Base-by-base conservation (phyloP, 2,329 filamentous ascomycete genomes). In the Fonsecaea nubica region DNA sequence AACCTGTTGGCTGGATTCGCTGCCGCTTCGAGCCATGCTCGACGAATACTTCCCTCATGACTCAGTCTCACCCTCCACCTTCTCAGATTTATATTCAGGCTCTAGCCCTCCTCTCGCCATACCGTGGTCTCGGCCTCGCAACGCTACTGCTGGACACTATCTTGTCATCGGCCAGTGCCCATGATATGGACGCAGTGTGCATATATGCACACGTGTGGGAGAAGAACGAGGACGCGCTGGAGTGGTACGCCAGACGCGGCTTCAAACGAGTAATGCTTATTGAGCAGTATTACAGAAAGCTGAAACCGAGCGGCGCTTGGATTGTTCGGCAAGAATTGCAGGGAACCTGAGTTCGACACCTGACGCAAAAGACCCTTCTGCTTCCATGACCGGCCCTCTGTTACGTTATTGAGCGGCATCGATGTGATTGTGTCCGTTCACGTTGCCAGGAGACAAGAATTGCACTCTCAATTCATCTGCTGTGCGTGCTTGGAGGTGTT, bases 191-290 rank as follows among this genome's bases (percentile, higher is more conserved):
- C 36, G 70, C 63, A 1, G 73, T 79, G 3, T 80, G 83, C 4
- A 82, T 89, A 21, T 86, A 84, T 2, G 87, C 87, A 10, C 87
- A 90, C 75, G 87, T 89, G 0, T 89, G 88, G 82, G 86, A 87
- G 70, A 83, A 82, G 25, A 89, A 89, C 63, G 79, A 82, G 18
- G 86, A 88, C 57, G 87, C 82, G 0, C 72, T 87, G 69, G 80
- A 81, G 56, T 90, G 87, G 87, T 90, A 90, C 77, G 74, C 76
- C 53, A 83, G 84, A 68, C 80, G 86, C 4, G 86, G 84, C 0
- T 90, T 90, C 67, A 78, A 79, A 67, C 80, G 85, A 48, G 77
- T 83, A 18, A 80, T 79, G 2, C 77, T 82, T 59, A 81, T 88
- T 52, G 80, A 84, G 58, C 81, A 78, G 2, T 90, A 89, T 74